Evolutionary conservation across 345 rosid species (phyloP), one percentile per base, ranked within the genome.

Genomic region (Turritis glabra): DNA sequence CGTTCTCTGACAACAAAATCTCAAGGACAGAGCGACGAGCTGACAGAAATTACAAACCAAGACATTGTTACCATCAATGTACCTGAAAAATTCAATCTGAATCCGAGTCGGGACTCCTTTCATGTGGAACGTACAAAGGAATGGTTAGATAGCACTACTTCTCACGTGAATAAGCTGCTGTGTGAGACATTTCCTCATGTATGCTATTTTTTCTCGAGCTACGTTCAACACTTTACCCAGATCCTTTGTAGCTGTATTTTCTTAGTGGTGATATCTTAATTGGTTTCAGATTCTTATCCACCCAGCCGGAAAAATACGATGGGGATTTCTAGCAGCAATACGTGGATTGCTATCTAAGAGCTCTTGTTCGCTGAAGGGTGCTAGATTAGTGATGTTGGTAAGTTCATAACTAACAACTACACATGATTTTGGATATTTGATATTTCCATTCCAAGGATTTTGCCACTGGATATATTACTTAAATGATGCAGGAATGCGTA

Each of bases 361-460:
- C 75, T 74, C 80, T 79, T 76, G 75, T 77, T 86, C 90, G 4
- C 80, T 94, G 50, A 85, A 84, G 77, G 86, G 82, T 35, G 80
- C 88, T 82, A 88, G 90, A 69, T 71, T 85, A 79, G 85, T 88
- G 87, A 87, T 94, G 76, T 46, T 94, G 95, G 98, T 94, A 84
- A 46, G 75, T 54, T 76, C 71, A 76, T 76, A 55, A 63, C 44
- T 9, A 46, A 46, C 35, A 22, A 62, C 64, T n/a, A 23, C 26
- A 3, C 18, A 30, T 12, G 50, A 32, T 47, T 21, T 29, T 62
- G 18, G 40, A 37, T 37, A 35, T 35, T 35, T 35, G 29, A 44
- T 53, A 35, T 14, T 11, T 66, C 29, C 50, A 66, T 44, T 35
- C 3, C 15, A 32, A 56, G 29, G 59, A 48, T 44, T 37, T 0